phyloP scores from a whole-genome alignment of 352 stramenopile species.

The Pythium pyrilobum region DNA sequence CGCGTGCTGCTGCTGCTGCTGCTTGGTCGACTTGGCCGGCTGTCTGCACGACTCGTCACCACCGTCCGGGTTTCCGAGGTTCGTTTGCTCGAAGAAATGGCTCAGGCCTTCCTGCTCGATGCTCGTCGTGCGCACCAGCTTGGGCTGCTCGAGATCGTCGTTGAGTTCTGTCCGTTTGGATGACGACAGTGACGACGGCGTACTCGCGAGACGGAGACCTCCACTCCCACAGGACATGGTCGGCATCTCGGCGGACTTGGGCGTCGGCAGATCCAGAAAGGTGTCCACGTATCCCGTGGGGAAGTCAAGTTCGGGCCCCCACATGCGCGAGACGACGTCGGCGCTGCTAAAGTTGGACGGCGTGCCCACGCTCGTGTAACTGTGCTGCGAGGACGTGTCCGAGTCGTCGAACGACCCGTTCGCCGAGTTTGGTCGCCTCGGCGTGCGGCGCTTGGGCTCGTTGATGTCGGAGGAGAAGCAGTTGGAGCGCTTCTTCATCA shows the following conservation, averaged over 20 bases:
- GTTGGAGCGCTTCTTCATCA: constrained; percentile 61
- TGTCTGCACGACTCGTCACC: background rate
- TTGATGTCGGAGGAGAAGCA: constrained; percentile 44
- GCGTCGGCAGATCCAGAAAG: constrained; percentile 69
- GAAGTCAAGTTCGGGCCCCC: constrained; percentile 64
- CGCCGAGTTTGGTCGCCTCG: constrained; percentile 51
- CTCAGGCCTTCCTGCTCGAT: constrained; percentile 77
- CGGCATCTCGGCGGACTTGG: constrained; percentile 47
- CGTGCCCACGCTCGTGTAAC: constrained; percentile 58
- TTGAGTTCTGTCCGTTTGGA: constrained; percentile 6
- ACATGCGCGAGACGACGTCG: constrained; percentile 42
- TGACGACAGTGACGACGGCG: constrained; percentile 2
- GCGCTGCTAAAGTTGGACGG: constrained; percentile 54
- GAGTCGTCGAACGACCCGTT: constrained; percentile 55
- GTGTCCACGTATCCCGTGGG: constrained; percentile 48
- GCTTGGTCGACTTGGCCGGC: background rate
- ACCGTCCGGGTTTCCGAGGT: constrained; percentile 23
- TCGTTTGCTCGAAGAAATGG: constrained; percentile 66
- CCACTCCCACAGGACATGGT: too few relatives aligned
- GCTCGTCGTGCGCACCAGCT: constrained; percentile 56
- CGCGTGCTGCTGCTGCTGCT: background rate
- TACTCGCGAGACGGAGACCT: too few relatives aligned
- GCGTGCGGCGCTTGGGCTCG: constrained; percentile 58
- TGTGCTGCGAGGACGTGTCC: constrained; percentile 22
- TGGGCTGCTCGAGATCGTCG: constrained; percentile 34